These are phyloP conservation scores for Aspergillus kassunensis DNA, from an alignment of 495 filamentous ascomycete species.

Conservation along the genomic window DNA sequence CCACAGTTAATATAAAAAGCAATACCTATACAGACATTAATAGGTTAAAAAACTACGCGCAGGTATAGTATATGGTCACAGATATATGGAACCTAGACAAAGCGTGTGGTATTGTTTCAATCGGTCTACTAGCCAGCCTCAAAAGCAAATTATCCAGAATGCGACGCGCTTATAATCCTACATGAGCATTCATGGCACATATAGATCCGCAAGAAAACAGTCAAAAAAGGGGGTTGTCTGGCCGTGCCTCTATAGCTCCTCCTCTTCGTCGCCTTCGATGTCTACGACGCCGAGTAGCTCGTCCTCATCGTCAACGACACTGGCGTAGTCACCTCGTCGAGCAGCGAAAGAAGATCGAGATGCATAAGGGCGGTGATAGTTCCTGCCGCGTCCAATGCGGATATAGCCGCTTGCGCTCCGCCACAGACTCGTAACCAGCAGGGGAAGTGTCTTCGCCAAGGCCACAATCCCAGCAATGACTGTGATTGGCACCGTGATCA, in stretches of 20 bases:
- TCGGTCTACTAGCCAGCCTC: neutral
- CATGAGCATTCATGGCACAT: conserved; percentile 4
- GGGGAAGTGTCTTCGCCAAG: conserved; percentile 67
- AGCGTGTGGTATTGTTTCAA: neutral
- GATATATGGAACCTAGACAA: no score
- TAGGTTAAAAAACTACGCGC: no score
- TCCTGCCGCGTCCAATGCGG: conserved; percentile 28
- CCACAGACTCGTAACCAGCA: conserved; percentile 65
- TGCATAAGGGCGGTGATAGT: conserved; percentile 65
- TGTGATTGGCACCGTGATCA: conserved; percentile 74
- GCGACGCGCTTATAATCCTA: neutral
- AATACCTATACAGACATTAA: no score
- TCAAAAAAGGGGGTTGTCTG: neutral
- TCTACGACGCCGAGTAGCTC: conserved; percentile 89
- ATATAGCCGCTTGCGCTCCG: conserved; percentile 50
- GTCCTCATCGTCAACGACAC: conserved; percentile 89
- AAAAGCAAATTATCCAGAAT: conserved; percentile 2
- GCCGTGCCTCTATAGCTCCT: conserved; percentile 59
- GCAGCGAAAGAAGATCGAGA: conserved; percentile 81
- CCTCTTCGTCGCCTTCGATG: conserved; percentile 81
- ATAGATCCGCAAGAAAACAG: conserved; percentile 19
- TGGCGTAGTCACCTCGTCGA: conserved; percentile 76
- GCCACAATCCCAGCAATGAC: conserved; percentile 74
- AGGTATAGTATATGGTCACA: no score
- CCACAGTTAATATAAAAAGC: no score